Conservation (phyloP, 495 filamentous ascomycete genomes). For the Aspergillus ostianus region DNA sequence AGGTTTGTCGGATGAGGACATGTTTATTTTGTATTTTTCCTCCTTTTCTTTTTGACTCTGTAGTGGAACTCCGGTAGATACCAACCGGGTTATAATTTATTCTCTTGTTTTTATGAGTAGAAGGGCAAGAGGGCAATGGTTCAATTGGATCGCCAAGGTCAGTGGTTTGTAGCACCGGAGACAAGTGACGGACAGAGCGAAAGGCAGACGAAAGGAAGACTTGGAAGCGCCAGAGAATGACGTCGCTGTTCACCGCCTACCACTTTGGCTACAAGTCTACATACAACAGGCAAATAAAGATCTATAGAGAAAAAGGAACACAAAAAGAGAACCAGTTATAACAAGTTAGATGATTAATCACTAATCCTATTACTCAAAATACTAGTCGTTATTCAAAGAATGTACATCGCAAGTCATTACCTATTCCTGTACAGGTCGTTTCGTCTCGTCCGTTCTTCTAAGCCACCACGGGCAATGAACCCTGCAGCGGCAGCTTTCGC, state of each 20-base stretch:
- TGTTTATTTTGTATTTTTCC: constrained; percentile 12
- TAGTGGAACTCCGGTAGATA: no score
- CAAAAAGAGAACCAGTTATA: neutral
- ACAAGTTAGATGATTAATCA: neutral
- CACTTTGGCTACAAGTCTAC: neutral
- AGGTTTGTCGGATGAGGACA: constrained; percentile 17
- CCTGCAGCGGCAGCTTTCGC: constrained; percentile 58
- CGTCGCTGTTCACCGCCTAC: constrained; percentile 3
- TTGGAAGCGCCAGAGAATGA: constrained; percentile 1
- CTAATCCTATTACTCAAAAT: neutral
- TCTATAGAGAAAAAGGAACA: neutral
- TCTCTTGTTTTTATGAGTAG: constrained; percentile 2
- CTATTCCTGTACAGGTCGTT: constrained; percentile 7
- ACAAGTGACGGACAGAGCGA: neutral
- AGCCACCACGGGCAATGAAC: constrained; percentile 36
- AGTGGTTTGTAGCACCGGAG: neutral
- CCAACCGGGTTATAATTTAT: neutral
- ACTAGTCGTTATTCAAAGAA: constrained; percentile 5
- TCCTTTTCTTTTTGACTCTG: neutral
- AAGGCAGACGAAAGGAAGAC: constrained; percentile 1
- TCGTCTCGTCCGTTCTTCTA: constrained; percentile 12
- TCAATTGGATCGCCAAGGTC: neutral
- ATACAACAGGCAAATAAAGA: neutral
- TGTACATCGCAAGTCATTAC: constrained; percentile 10
- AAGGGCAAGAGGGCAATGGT: neutral